Evolutionary conservation across 2,329 filamentous ascomycete genomes (phyloP).

Genomic region (Aureobasidium vineae): DNA sequence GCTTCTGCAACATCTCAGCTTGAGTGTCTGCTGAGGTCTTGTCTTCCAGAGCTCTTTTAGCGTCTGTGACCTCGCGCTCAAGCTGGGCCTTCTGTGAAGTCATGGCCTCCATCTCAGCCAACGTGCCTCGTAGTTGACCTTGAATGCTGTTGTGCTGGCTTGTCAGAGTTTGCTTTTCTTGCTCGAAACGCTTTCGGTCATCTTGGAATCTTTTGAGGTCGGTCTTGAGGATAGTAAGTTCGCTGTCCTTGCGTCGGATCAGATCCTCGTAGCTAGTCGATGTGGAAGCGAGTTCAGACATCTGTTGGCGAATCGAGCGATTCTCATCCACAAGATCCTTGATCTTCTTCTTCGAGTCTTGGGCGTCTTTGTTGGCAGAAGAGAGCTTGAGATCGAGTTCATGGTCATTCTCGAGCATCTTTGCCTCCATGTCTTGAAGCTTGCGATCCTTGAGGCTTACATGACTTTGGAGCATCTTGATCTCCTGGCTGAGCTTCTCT

Average conservation of each 20-base stretch:
- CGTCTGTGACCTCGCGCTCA: constrained; percentile 84
- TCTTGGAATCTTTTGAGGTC: constrained; percentile 82
- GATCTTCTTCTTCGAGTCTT: constrained; percentile 69
- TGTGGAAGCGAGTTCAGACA: constrained; percentile 82
- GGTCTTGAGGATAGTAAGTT: constrained; percentile 76
- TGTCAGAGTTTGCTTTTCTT: constrained; percentile 69
- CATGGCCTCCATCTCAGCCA: constrained; percentile 84
- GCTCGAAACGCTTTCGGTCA: constrained; percentile 74
- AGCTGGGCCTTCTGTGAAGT: constrained; percentile 79
- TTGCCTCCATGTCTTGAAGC: constrained; percentile 78
- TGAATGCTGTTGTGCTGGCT: constrained; percentile 78
- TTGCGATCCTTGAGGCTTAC: constrained; percentile 87
- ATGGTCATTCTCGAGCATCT: constrained; percentile 80
- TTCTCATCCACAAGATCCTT: constrained; percentile 78
- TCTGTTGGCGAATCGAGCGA: constrained; percentile 75
- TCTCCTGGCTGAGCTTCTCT: constrained; percentile 72
- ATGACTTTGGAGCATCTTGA: constrained; percentile 90
- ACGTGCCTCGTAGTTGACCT: constrained; percentile 73
- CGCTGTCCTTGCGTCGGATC: constrained; percentile 89
- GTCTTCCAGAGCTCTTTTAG: constrained; percentile 79
- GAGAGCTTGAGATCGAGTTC: constrained; percentile 84
- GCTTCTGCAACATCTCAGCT: constrained; percentile 80
- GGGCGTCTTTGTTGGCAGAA: constrained; percentile 73
- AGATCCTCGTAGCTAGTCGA: constrained; percentile 95
- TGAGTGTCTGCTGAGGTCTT: constrained; percentile 88